Evolutionary conservation across 179 eudicot genomes (phyloP).

Genomic region (Nepenthes alata): DNA sequence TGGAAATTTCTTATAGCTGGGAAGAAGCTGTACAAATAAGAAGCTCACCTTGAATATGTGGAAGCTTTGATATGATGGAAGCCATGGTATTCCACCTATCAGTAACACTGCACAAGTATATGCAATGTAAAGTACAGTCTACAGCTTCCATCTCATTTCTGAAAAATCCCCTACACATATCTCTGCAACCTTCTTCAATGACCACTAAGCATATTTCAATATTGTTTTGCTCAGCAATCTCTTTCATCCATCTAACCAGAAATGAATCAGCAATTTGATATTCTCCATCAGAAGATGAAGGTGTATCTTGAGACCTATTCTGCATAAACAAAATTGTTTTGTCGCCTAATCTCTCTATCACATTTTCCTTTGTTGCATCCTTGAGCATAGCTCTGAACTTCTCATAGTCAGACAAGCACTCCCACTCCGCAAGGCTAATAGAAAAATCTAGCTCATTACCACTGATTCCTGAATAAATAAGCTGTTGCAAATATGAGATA

Average conservation of each 20-base stretch:
- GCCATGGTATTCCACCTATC: conserved; percentile 91
- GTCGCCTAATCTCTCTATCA: conserved; percentile 43
- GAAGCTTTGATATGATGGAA: conserved; percentile 68
- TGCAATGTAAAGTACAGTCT: conserved; percentile 79
- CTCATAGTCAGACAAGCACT: conserved; percentile 70
- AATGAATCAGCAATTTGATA: conserved; percentile 38
- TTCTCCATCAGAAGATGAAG: conserved; percentile 18
- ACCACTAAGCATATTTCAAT: conserved; percentile 59
- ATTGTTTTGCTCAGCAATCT: conserved; percentile 52
- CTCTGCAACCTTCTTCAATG: conserved; percentile 70
- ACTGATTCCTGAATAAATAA: conserved; percentile 56
- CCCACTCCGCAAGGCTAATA: conserved; percentile 66
- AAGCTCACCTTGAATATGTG: conserved; percentile 47
- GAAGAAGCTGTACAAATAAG: neutral
- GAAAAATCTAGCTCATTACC: conserved; percentile 41
- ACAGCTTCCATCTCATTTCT: conserved; percentile 52
- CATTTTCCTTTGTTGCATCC: conserved; percentile 56
- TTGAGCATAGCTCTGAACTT: conserved; percentile 70
- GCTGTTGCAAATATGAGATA: conserved; percentile 61
- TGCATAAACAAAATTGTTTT: conserved; percentile 79
- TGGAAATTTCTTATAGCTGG: neutral
- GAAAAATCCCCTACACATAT: conserved; percentile 36
- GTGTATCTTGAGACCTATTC: conserved; percentile 22
- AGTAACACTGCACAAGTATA: conserved; percentile 48
- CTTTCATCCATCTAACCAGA: conserved; percentile 88